A percentile compares a stretch with the other conserved stretches of the same genome.
Conservation (phyloP, 1,284 basidiomycete species). For the Tilletiopsis washingtonensis region DNA sequence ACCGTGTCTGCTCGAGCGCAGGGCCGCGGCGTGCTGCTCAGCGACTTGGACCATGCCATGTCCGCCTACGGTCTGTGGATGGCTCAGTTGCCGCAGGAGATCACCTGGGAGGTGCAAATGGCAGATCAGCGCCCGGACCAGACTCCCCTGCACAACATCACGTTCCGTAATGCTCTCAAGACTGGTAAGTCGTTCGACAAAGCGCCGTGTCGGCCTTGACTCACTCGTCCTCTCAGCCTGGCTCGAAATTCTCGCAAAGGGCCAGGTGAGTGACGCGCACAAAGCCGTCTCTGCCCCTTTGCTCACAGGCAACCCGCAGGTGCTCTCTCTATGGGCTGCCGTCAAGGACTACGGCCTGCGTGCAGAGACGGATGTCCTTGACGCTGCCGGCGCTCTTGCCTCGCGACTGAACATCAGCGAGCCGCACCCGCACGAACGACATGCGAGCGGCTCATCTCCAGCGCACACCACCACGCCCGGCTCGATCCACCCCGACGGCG, state of each 20-base stretch:
- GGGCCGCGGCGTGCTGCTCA: conserved; percentile 1
- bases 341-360: not conserved
- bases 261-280: too few species aligned
- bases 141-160: not conserved
- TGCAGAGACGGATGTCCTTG: not conserved
- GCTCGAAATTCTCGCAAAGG: too few species aligned
- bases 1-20: conserved; percentile 1
- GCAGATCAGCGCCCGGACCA: not conserved
- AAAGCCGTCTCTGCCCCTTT: too few species aligned
- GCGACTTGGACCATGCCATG: conserved; percentile 1
- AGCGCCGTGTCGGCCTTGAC: too few species aligned
- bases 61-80: not conserved
- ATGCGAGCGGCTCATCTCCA: too few species aligned
- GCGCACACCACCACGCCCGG: too few species aligned
- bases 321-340: conserved; percentile 1
- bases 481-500: too few species aligned
- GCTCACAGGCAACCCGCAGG: too few species aligned
- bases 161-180: conserved; percentile 1
- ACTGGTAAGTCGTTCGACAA: too few species aligned
- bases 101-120: conserved; percentile 1
- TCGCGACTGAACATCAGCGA: not conserved
- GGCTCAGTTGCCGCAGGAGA: conserved; percentile 1
- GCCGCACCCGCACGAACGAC: too few species aligned
- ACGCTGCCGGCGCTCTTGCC: not conserved
- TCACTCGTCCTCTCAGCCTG: too few species aligned